These are phyloP conservation scores for Pythium rhizo-oryzae DNA, from an alignment of 352 stramenopile species.

Conservation along the genomic window DNA sequence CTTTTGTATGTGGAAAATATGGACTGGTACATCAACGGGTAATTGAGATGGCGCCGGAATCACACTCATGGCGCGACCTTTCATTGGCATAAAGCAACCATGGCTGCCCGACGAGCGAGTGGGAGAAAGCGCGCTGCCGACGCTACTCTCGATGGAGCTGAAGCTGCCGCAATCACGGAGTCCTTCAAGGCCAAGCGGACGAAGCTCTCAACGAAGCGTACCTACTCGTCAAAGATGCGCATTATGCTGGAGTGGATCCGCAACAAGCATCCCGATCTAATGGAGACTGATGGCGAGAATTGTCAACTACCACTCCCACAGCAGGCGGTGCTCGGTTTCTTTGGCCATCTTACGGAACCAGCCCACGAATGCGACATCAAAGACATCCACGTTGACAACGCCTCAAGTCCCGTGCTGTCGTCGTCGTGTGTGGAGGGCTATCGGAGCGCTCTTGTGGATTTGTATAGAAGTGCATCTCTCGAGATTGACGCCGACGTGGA, in stretches of 20 bases:
- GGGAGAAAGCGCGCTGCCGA: background rate
- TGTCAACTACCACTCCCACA: slow-evolving; percentile 1
- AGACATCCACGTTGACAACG: slow-evolving; percentile 10
- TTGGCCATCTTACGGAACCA: slow-evolving; percentile 8
- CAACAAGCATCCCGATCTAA: background rate
- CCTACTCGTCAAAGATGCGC: slow-evolving; percentile 6
- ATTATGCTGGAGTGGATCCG: slow-evolving; percentile 7
- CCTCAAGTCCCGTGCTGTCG: background rate
- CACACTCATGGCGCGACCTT: slow-evolving; percentile 3
- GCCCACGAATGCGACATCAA: slow-evolving; percentile 9
- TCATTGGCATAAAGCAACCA: slow-evolving; percentile 3
- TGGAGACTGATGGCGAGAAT: background rate
- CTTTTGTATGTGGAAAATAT: background rate
- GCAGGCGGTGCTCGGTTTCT: slow-evolving; percentile 6
- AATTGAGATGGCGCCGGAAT: background rate
- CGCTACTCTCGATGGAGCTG: background rate
- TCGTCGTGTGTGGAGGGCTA: slow-evolving; percentile 14
- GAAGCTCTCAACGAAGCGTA: background rate
- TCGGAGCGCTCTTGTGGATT: slow-evolving; percentile 10
- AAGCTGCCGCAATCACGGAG: slow-evolving; percentile 6
- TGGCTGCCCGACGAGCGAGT: background rate
- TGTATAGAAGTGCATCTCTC: background rate
- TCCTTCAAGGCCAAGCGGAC: slow-evolving; percentile 14
- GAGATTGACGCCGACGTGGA: slow-evolving; percentile 2
- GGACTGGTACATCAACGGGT: background rate